phyloP scores from a whole-genome alignment of 192 early-diverging fungal genomes.

The Entomortierella parvispora region DNA sequence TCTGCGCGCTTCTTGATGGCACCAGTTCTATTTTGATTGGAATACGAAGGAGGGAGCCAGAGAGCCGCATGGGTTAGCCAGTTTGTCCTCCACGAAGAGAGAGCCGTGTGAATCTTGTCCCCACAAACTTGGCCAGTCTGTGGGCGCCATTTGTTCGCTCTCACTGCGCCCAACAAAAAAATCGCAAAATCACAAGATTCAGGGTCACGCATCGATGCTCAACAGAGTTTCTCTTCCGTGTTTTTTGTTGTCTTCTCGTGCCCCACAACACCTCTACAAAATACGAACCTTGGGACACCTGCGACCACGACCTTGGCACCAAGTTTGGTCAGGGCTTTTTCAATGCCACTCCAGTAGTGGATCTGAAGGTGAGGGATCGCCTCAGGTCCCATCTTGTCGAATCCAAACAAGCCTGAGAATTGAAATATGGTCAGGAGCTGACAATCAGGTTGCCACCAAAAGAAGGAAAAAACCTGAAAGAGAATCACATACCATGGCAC shows the following conservation, averaged over 20 bases:
- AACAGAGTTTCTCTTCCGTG: not conserved
- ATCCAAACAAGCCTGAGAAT: constrained; percentile 83
- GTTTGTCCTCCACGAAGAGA: not conserved
- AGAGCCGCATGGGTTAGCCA: not conserved
- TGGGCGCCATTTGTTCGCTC: not conserved
- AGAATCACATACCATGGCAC: constrained; percentile 74
- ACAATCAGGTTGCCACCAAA: no score
- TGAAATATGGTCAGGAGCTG: not conserved
- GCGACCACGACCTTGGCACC: constrained; percentile 87
- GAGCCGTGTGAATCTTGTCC: not conserved
- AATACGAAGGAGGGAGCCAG: not conserved
- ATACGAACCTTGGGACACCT: constrained; percentile 68
- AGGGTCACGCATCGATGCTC: not conserved
- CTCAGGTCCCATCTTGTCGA: constrained; percentile 85
- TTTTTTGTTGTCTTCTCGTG: not conserved
- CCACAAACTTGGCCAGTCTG: no score
- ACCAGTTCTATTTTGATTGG: constrained; percentile 59
- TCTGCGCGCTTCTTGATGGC: constrained; percentile 80
- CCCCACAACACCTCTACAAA: no score
- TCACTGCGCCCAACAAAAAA: constrained; percentile 34
- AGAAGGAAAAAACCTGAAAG: not conserved
- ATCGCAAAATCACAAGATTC: not conserved
- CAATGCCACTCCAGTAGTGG: constrained; percentile 87
- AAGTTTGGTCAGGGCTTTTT: constrained; percentile 76
- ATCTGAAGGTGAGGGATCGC: constrained; percentile 83